phyloP scores from a whole-genome alignment of 202 grass and related monocot genomes.

The Sporobolus alterniflorus region DNA sequence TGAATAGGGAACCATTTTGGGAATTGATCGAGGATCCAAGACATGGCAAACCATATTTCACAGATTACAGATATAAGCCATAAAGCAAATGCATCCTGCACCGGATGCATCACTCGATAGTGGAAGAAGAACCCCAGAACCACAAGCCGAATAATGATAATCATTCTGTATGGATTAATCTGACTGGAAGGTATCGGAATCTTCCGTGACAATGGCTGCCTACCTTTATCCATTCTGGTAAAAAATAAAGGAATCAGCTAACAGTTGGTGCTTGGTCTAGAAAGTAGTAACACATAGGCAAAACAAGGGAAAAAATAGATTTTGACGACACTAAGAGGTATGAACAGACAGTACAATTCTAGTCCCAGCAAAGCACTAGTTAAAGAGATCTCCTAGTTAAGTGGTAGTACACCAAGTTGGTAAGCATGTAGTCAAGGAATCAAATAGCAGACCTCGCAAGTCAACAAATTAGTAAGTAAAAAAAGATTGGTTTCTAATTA shows the following conservation, averaged over 20 bases:
- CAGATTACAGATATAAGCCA: constrained; percentile 96
- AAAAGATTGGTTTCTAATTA: not conserved
- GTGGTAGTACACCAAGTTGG: not conserved
- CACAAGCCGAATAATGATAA: constrained; percentile 88
- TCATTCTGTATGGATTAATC: constrained; percentile 90
- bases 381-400: no score
- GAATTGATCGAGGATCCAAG: constrained; percentile 96
- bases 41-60: constrained; percentile 94
- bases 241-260: not conserved
- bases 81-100: constrained; percentile 75
- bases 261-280: not conserved
- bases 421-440: not conserved
- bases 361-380: not conserved
- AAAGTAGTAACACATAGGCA: not conserved
- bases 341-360: not conserved
- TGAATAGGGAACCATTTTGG: constrained; percentile 87
- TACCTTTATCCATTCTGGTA: constrained; percentile 91
- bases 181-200: constrained; percentile 75
- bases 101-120: constrained; percentile 86
- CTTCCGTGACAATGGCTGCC: constrained; percentile 91
- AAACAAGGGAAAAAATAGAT: not conserved
- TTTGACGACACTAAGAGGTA: not conserved
- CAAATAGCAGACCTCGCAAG: not conserved
- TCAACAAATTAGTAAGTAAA: not conserved
- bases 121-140: constrained; percentile 93